A percentile compares a stretch with the other conserved stretches of the same genome.
Evolutionary conservation across 495 filamentous ascomycete species (phyloP).

Genomic region (Neurospora sp.): DNA sequence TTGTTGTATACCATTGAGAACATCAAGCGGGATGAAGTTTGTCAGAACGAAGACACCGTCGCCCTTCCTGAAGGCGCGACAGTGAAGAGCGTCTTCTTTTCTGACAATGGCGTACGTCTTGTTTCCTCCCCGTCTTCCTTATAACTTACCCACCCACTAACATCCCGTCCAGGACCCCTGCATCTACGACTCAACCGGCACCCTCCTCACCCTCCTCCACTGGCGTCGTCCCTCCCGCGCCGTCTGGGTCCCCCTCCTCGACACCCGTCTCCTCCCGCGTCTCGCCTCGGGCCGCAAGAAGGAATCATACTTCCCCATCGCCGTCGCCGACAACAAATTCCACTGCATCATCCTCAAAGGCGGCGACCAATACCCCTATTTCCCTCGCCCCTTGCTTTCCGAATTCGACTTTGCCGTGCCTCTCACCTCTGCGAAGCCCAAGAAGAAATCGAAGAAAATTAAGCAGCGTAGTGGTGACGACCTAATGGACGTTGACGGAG

Average conservation of each 20-base stretch:
- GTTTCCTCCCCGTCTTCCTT: neutral
- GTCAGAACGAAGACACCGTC: conserved; percentile 84
- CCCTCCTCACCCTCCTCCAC: conserved; percentile 75
- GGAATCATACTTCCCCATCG: conserved; percentile 91
- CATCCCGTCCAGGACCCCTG: conserved; percentile 52
- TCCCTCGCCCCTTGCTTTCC: conserved; percentile 79
- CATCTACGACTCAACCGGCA: conserved; percentile 85
- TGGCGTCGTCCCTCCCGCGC: conserved; percentile 82
- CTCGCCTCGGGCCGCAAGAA: conserved; percentile 72
- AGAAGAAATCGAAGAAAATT: conserved; percentile 23
- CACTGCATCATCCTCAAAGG: conserved; percentile 99
- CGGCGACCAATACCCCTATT: conserved; percentile 85
- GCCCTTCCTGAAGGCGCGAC: conserved; percentile 63
- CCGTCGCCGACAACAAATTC: conserved; percentile 83
- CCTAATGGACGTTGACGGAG: conserved; percentile 21
- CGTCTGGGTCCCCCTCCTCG: conserved; percentile 82
- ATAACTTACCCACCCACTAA: neutral
- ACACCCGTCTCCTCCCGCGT: conserved; percentile 74
- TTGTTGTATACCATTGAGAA: conserved; percentile 87
- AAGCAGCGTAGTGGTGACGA: conserved; percentile 20
- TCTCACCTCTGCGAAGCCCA: conserved; percentile 42
- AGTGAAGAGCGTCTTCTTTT: conserved; percentile 80
- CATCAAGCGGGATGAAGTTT: conserved; percentile 83
- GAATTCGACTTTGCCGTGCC: conserved; percentile 92
- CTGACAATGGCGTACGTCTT: conserved; percentile 51